phyloP scores from a whole-genome alignment of 768 basidiomycete species.

The Amyloporia xantha region DNA sequence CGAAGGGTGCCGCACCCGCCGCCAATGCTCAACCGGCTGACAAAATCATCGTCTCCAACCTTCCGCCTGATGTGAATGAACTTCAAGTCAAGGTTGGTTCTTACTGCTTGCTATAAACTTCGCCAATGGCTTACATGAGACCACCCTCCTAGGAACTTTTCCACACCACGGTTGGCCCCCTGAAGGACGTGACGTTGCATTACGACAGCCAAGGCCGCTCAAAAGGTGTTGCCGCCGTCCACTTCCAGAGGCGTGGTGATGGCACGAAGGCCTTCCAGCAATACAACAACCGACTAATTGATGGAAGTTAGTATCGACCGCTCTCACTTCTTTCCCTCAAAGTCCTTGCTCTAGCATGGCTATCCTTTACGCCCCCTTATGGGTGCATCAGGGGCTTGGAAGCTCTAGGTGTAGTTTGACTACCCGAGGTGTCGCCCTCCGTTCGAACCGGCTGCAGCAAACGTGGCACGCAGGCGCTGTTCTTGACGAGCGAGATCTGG shows the following conservation, averaged over 20 bases:
- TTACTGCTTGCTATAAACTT: not conserved
- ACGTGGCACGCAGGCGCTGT: too few species aligned
- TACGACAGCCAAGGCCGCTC: slow-evolving; percentile 83
- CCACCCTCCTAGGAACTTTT: slow-evolving; percentile 99
- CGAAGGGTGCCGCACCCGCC: slow-evolving; percentile 30
- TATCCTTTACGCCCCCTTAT: not conserved
- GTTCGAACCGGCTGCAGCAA: too few species aligned
- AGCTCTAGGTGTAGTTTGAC: too few species aligned
- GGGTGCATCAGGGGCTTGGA: not conserved
- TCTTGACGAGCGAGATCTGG: too few species aligned
- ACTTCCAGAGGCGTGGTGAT: slow-evolving; percentile 82
- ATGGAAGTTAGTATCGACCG: slow-evolving; percentile 97
- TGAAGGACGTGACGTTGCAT: slow-evolving; percentile 76
- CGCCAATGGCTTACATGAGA: too few species aligned
- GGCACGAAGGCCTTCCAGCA: slow-evolving; percentile 87
- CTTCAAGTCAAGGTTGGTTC: slow-evolving; percentile 79
- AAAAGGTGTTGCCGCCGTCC: slow-evolving; percentile 84
- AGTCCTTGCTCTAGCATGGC: slow-evolving; percentile 2
- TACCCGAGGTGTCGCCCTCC: too few species aligned
- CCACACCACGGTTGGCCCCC: slow-evolving; percentile 80
- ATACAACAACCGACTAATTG: slow-evolving; percentile 99
- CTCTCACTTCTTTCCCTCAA: slow-evolving; percentile 29
- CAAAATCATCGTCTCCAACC: slow-evolving; percentile 95
- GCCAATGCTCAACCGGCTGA: slow-evolving; percentile 44
- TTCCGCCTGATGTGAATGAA: slow-evolving; percentile 91